phyloP scores from a whole-genome alignment of 1,139 yeast genomes.

The Meyerozyma carpophila region DNA sequence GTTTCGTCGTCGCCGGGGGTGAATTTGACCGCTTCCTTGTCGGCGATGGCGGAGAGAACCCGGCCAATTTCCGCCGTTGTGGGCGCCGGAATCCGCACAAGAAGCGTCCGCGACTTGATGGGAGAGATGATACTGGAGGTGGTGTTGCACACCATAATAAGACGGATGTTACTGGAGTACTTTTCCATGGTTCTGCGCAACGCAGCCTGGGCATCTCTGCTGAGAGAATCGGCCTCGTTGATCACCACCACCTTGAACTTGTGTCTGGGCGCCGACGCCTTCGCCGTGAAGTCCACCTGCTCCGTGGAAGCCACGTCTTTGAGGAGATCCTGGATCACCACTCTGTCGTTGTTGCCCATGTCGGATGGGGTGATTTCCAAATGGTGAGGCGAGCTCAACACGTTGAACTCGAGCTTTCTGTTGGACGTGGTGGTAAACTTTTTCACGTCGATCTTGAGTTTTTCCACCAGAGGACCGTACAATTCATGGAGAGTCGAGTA shows the following conservation, averaged over 20 bases:
- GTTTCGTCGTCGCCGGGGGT: slow-evolving; percentile 32
- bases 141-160: slow-evolving; percentile 80
- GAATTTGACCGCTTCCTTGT: slow-evolving; percentile 48
- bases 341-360: slow-evolving; percentile 91
- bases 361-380: slow-evolving; percentile 95
- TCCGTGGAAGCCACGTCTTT: slow-evolving; percentile 95
- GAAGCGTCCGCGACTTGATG: slow-evolving; percentile 84
- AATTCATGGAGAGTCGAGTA: slow-evolving; percentile 74
- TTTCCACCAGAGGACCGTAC: slow-evolving; percentile 78
- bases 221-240: slow-evolving; percentile 88
- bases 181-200: slow-evolving; percentile 97
- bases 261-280: slow-evolving; percentile 41
- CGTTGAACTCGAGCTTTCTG: slow-evolving; percentile 82
- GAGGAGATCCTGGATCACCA: slow-evolving; percentile 87
- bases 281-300: slow-evolving; percentile 68
- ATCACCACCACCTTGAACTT: slow-evolving; percentile 88
- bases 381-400: slow-evolving; percentile 85
- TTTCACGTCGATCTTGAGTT: slow-evolving; percentile 83
- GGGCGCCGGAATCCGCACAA: slow-evolving; percentile 86
- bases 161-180: slow-evolving; percentile 80
- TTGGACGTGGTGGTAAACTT: slow-evolving; percentile 67
- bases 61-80: slow-evolving; percentile 46
- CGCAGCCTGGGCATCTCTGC: slow-evolving; percentile 97
- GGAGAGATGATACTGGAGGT: slow-evolving; percentile 92
- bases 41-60: slow-evolving; percentile 53